Evolutionary conservation across 1,284 basidiomycete species (phyloP).

Genomic region (Fomitopsis schrenkii): DNA sequence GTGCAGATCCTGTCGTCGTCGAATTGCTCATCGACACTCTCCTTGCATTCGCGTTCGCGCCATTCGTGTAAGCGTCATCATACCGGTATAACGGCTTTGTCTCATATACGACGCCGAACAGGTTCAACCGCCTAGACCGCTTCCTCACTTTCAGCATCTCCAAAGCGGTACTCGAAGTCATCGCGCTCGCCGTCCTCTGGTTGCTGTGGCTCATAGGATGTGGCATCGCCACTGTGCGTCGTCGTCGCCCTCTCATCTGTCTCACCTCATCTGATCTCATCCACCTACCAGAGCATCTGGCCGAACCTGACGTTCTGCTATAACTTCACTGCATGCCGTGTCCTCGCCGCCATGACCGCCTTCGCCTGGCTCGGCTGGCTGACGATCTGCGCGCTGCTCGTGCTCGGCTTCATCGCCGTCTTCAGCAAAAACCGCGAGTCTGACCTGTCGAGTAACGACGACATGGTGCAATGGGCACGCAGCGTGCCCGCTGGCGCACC

Average conservation of each 20-base stretch:
- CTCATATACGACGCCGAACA: not conserved
- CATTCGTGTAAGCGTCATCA: conserved; percentile 48
- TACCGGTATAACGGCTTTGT: not conserved
- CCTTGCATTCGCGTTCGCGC: conserved; percentile 53
- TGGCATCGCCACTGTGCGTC: conserved; percentile 52
- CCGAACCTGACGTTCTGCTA: conserved; percentile 55
- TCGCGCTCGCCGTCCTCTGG: conserved; percentile 56
- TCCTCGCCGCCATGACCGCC: conserved; percentile 61
- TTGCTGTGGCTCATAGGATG: conserved; percentile 65
- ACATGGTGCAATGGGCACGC: conserved; percentile 16
- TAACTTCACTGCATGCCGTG: conserved; percentile 48
- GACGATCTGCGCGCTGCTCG: conserved; percentile 44
- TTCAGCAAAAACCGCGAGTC: conserved; percentile 13
- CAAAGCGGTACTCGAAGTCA: conserved; percentile 50
- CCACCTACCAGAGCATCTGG: conserved; percentile 40
- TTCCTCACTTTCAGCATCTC: conserved; percentile 31
- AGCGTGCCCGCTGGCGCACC: not conserved
- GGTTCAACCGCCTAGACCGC: conserved; percentile 25
- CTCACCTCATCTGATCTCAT: conserved; percentile 16
- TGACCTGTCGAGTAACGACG: conserved; percentile 2
- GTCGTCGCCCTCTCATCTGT: not conserved
- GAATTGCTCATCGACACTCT: conserved; percentile 60
- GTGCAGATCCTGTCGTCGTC: conserved; percentile 57
- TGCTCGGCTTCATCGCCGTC: conserved; percentile 32
- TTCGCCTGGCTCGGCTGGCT: conserved; percentile 70